A percentile compares a stretch with the other conserved stretches of the same genome.
These are phyloP conservation scores for Cunninghamia lanceolata DNA, from an alignment of 75 land plant genomes.

Conservation along the genomic window DNA sequence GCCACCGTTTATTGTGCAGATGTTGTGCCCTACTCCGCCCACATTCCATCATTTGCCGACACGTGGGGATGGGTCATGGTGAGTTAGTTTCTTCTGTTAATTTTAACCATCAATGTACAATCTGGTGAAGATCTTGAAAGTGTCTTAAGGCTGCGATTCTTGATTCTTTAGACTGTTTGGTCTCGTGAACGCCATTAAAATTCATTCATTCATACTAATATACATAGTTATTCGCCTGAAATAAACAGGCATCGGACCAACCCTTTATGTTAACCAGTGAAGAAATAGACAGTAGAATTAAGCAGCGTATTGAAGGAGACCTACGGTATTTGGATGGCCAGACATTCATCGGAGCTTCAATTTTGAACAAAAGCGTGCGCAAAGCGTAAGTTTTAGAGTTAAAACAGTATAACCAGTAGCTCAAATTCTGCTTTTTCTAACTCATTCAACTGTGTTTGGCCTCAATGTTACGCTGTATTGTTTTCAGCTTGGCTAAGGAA, in stretches of 20 bases:
- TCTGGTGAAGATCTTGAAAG: too few species aligned
- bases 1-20: constrained; percentile 46
- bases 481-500: constrained; percentile 37
- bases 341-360: constrained; percentile 28
- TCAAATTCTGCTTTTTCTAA: too few species aligned
- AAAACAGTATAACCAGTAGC: neutral
- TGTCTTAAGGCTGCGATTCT: too few species aligned
- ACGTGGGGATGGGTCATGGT: constrained; percentile 93
- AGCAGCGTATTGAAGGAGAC: constrained; percentile 36
- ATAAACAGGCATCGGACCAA: constrained; percentile 41
- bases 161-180: too few species aligned
- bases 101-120: neutral
- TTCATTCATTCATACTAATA: too few species aligned
- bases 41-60: constrained; percentile 85
- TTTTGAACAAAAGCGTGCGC: constrained; percentile 45
- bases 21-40: constrained; percentile 74
- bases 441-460: neutral
- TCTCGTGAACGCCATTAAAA: too few species aligned
- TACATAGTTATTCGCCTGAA: neutral
- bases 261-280: constrained; percentile 19
- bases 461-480: neutral
- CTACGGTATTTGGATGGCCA: constrained; percentile 42
- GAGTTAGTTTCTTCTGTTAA: neutral
- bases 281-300: constrained; percentile 34
- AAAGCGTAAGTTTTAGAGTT: constrained; percentile 21